Evolutionary conservation across 2,329 filamentous ascomycete genomes (phyloP).

Genomic region (Ophiosphaerella korrae): DNA sequence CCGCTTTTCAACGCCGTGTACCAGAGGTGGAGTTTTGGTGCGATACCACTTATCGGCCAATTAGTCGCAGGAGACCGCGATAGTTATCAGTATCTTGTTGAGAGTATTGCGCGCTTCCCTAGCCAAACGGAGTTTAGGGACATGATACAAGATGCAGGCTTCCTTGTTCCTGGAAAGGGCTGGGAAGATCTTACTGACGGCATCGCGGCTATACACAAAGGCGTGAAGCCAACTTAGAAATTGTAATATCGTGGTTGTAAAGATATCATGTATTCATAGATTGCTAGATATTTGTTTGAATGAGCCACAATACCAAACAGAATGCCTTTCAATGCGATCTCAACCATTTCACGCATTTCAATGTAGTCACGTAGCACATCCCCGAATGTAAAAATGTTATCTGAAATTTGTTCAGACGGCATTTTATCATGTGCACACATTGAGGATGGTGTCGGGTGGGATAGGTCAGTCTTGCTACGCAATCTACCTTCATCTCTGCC

Average conservation of each 20-base stretch:
- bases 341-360: no score
- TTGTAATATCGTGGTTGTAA: neutral
- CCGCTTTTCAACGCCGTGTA: slow-evolving; percentile 82
- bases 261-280: no score
- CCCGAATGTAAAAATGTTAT: no score
- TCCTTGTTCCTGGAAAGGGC: slow-evolving; percentile 71
- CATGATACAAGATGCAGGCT: slow-evolving; percentile 85
- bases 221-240: slow-evolving; percentile 72
- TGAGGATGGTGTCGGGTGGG: no score
- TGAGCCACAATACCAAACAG: no score
- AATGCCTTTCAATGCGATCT: no score
- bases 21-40: slow-evolving; percentile 93
- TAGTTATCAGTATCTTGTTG: slow-evolving; percentile 97
- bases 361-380: no score
- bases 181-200: slow-evolving; percentile 92
- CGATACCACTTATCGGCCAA: slow-evolving; percentile 94
- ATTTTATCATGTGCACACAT: no score
- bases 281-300: no score
- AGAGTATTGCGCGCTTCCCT: slow-evolving; percentile 95
- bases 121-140: slow-evolving; percentile 80
- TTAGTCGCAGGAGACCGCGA: slow-evolving; percentile 91
- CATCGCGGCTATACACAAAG: slow-evolving; percentile 95
- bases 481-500: no score
- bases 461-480: no score
- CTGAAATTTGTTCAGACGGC: no score